Evolutionary conservation across 305 asterid genomes (phyloP), one percentile per base, ranked within the genome.

Genomic region (Solanum aculeatissimum): DNA sequence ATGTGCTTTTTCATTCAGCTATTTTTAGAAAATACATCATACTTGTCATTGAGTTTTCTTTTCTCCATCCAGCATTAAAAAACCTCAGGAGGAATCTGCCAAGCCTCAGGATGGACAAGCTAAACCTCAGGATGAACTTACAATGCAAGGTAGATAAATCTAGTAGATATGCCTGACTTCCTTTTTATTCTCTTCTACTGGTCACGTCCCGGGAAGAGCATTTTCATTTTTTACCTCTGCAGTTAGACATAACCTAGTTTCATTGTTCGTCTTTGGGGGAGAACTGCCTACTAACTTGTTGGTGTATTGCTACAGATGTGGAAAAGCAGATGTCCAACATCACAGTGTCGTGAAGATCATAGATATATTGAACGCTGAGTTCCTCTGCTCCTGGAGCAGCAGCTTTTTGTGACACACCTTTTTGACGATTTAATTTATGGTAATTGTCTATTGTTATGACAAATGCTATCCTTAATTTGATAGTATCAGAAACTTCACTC

Each of bases 111-210:
- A 86, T 40, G 90, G 57, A 74, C 88, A 83, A 70, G 42, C 14
- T 62, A 91, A 89, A 75, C 18, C 90, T 78, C 89, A 81, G 80
- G 94, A 86, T 58, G 90, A 62, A 47, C 81, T 18, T 74, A 74
- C 82, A 51, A 77, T 53, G 40, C 63, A 77, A 77, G 82, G 82
- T 77, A 77, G 62, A 47, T 47, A 25, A 75, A 49, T 47, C 63
- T 27, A 43, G 45, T 49, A 75, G 82, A 77, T 77, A 51, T 49
- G 82, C 63, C 63, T 18, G 45, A 16, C 2, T 74, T 74, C 14
- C 27, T 2, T 47, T 49, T 77, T 77, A n/a, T 49, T 51, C 11
- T 27, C 45, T 27, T 75, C 25, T 9, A 49, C 81, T 51, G 8
- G 10, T 75, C 7, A 0, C 18, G 14, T 16, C 40, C 16, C 8